phyloP scores from a whole-genome alignment of 768 basidiomycete genomes.

The Auricularia sp. region DNA sequence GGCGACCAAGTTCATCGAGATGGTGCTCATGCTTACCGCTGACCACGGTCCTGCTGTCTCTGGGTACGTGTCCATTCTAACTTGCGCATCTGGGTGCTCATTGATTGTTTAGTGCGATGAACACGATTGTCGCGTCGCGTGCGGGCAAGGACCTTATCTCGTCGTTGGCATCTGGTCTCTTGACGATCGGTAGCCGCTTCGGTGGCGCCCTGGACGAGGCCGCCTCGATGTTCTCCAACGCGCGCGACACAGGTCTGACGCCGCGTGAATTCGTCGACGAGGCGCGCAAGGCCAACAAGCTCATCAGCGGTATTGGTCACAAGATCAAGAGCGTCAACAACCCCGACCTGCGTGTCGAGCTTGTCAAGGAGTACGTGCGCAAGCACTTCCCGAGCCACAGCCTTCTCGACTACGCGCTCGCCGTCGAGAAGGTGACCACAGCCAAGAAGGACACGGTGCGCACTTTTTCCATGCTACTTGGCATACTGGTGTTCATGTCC shows the following conservation, averaged over 20 bases:
- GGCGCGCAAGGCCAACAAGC: constrained; percentile 86
- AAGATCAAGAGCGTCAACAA: constrained; percentile 99
- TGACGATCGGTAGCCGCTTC: constrained; percentile 92
- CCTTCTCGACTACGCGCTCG: constrained; percentile 88
- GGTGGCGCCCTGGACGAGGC: constrained; percentile 99
- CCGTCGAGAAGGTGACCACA: constrained; percentile 95
- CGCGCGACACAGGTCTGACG: constrained; percentile 82
- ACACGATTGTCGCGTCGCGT: constrained; percentile 97
- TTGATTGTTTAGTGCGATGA: constrained; percentile 64
- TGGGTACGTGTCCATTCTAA: constrained; percentile 31
- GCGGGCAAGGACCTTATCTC: constrained; percentile 99
- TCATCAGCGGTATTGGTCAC: constrained; percentile 98
- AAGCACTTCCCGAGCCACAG: constrained; percentile 95
- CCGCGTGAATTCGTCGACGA: constrained; percentile 98
- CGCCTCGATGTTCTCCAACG: constrained; percentile 88
- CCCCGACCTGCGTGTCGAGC: constrained; percentile 86
- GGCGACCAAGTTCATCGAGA: constrained; percentile 99
- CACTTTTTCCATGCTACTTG: constrained; percentile 8
- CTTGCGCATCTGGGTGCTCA: background rate
- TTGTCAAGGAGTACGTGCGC: constrained; percentile 89
- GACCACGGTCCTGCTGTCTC: constrained; percentile 98
- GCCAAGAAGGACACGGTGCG: constrained; percentile 91
- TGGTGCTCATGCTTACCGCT: constrained; percentile 98
- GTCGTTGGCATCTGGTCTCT: constrained; percentile 86
- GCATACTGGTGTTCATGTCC: background rate